These are phyloP conservation scores for Gracilaria vermiculophylla DNA, from an alignment of 23 red algal species.

Conservation along the genomic window DNA sequence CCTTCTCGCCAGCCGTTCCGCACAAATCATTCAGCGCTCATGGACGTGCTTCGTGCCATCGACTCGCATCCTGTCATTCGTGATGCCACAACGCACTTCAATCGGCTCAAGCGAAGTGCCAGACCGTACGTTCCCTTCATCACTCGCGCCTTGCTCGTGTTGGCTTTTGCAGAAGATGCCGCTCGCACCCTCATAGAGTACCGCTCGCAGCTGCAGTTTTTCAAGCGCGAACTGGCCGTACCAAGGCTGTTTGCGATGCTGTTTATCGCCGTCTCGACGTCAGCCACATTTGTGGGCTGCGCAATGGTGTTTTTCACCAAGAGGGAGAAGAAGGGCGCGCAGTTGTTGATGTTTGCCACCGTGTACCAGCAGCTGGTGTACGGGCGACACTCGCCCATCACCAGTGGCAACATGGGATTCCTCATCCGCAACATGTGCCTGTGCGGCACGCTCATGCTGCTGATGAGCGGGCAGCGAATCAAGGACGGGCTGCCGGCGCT, in stretches of 20 bases:
- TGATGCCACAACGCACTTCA: not conserved
- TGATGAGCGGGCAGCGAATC: conserved; percentile 65
- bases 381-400: conserved; percentile 79
- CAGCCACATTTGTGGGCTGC: conserved; percentile 29
- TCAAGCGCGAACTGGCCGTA: conserved; percentile 29
- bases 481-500: conserved; percentile 62
- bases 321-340: conserved; percentile 22
- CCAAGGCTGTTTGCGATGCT: conserved; percentile 21
- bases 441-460: conserved; percentile 59
- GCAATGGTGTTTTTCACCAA: conserved; percentile 49
- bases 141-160: conserved; percentile 62
- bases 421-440: conserved; percentile 86
- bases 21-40: not conserved
- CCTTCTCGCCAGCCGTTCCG: not conserved
- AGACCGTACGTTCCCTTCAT: conserved; percentile 42
- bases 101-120: not conserved
- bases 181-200: conserved; percentile 36
- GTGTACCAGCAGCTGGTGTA: conserved; percentile 81
- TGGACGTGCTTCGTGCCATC: not conserved
- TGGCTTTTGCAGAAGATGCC: conserved; percentile 85
- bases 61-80: not conserved
- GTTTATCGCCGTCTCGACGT: conserved; percentile 45
- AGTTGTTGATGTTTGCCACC: conserved; percentile 50
- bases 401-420: conserved; percentile 79
- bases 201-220: conserved; percentile 50